Conservation (phyloP, 257 asterid species). For the Anisodus acutangulus region DNA sequence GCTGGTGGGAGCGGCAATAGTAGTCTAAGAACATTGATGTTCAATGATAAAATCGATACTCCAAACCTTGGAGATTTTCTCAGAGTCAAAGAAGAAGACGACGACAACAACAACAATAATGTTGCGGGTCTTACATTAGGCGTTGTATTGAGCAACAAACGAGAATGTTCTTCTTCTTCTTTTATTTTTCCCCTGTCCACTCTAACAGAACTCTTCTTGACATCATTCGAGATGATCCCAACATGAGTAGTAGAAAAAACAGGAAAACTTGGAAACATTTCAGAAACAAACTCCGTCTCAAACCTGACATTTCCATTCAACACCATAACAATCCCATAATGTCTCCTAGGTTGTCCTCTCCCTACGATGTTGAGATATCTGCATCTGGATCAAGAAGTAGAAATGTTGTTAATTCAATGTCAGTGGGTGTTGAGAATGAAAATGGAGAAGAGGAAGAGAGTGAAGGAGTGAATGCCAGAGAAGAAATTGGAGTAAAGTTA, state of each 20-base stretch:
- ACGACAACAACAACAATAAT: background rate
- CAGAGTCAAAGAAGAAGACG: slow-evolving; percentile 25
- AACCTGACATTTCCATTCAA: slow-evolving; percentile 48
- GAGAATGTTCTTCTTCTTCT: slow-evolving; percentile 21
- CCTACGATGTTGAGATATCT: too few relatives aligned
- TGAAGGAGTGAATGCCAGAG: background rate
- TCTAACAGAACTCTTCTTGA: slow-evolving; percentile 62
- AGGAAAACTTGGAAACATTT: slow-evolving; percentile 61
- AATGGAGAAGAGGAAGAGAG: too few relatives aligned
- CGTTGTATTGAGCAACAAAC: slow-evolving; percentile 31
- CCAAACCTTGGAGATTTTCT: slow-evolving; percentile 40
- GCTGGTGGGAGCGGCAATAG: background rate
- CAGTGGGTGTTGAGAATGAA: background rate
- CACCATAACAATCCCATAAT: slow-evolving; percentile 39
- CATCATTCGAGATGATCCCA: slow-evolving; percentile 68
- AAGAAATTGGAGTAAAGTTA: background rate
- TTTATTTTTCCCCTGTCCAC: background rate
- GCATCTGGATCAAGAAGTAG: too few relatives aligned
- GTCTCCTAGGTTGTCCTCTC: background rate
- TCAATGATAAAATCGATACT: slow-evolving; percentile 33
- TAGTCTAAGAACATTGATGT: slow-evolving; percentile 24
- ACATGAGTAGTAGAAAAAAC: slow-evolving; percentile 35
- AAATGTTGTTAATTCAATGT: too few relatives aligned
- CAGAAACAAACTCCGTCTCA: slow-evolving; percentile 61
- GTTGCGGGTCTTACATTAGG: slow-evolving; percentile 33